Base-by-base conservation (phyloP, 805 yeast species). In the Kuraishia borneana region DNA sequence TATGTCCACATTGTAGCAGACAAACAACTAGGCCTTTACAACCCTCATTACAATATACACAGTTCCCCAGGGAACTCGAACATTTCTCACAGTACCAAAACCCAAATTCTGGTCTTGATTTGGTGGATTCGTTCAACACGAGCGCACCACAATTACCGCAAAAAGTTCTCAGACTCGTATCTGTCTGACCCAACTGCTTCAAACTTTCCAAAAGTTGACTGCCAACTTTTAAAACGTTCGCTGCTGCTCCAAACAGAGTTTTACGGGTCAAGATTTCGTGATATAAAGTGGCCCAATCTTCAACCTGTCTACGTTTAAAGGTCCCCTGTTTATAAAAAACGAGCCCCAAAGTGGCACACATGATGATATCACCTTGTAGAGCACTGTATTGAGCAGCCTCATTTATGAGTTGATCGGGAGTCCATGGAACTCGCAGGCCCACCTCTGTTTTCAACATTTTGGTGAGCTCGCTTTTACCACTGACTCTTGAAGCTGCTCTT, bases 51-150 rank as follows among this genome's bases (percentile, higher is more conserved):
- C 96, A 88, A 40, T 77, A 71, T 19, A 77, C 65, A 54, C 96
- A 88, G n/a, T 75, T 68, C 38, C 74, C 77, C 39, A 74, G 76
- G 12, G 61, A 60, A 33, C 56, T 60, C 8, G 65, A 57, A 52
- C 96, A 88, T 17, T 63, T 65, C 35, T 76, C 84, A 57, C 96
- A 88, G 52, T 78, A 83, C 95, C 95, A 87, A 44, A 68, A 76
- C 1, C 94, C 95, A 46, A 74, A 71, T 26, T 60, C 54, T 14
- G 58, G 56, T 10, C 43, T 38, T 32, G 42, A 45, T 45, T 73
- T 75, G 3, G 75, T 60, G 5, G 46, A 43, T 41, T 78, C 87
- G 51, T 81, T 80, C 7, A 70, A 50, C 6, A 82, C 57, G n/a
- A 77, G 56, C 33, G 66, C 61, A 13, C 68, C 62, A 50, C 94